Base-by-base conservation (phyloP, 2,329 filamentous ascomycete species). In the Nemania serpens region DNA sequence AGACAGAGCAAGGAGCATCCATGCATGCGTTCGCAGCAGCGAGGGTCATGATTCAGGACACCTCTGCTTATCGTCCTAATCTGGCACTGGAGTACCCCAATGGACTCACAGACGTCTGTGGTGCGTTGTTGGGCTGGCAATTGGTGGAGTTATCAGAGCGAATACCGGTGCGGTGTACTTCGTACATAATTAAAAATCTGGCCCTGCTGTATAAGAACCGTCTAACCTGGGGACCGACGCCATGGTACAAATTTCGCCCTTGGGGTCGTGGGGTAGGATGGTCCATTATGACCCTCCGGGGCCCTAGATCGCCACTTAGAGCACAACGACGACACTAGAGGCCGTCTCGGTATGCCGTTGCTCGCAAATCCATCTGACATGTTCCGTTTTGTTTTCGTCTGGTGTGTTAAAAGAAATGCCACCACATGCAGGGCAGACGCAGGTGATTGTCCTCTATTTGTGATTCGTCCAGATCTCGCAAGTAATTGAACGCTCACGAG, bases 331-430 rank as follows among this genome's bases (percentile, higher is more conserved):
- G 37, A 48, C 42, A 53, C 60, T 60, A 56, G 42, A 62, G 25
- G 41, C 25, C 13, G 45, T 41, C 29, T 53, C 57, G 52, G 56
- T 33, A 53, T 46, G 25, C 49, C 39, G 46, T 55, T 42, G 10
- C 36, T 49, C 25, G 37, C 59, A 60, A 55, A 46, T n/a, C 43
- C 29, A 55, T 60, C 57, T 60, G 53, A 55, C 58, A 50, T 59
- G 22, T 60, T 63, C 61, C 61, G 61, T 63, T 63, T 63, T 63
- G 57, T 63, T 63, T 63, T 63, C 61, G 61, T 63, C 18, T 39
- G 20, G 45, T 57, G 58, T 37, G 34, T 29, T 50, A 58, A 53
- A 37, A 29, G 25, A 36, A 42, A 50, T 58, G 45, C 48, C 25
- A 61, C 61, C 53, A 55, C 54, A 63, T 63, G 57, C 61, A 63